These are phyloP conservation scores for Lipomyces starkeyi DNA, from an alignment of 805 yeast species.

Conservation along the genomic window DNA sequence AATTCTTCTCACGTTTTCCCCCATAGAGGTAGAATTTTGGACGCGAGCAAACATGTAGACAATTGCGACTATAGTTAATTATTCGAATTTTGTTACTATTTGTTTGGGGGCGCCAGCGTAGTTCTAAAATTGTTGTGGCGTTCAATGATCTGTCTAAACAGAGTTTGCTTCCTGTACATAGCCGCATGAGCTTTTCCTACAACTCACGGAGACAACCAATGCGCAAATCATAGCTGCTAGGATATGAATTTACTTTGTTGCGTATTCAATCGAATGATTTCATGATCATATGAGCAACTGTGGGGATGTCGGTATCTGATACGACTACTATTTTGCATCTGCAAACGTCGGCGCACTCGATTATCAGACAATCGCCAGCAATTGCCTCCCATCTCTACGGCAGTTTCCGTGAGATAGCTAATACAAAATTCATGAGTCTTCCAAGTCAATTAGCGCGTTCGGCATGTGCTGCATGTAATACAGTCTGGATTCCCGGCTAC, in stretches of 20 bases:
- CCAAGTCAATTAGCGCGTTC: slow-evolving; percentile 28
- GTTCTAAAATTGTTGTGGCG: neutral
- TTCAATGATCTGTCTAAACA: neutral
- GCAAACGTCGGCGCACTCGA: slow-evolving; percentile 33
- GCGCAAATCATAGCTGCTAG: neutral
- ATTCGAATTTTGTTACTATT: neutral
- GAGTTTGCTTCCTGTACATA: neutral
- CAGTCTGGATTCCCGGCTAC: slow-evolving; percentile 35
- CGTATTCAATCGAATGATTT: neutral
- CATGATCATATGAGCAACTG: neutral
- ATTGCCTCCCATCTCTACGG: slow-evolving; percentile 25
- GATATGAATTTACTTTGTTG: neutral
- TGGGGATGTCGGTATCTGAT: slow-evolving; percentile 7
- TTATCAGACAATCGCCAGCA: slow-evolving; percentile 17
- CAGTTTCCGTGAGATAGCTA: slow-evolving; percentile 21
- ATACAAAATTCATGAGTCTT: slow-evolving; percentile 9
- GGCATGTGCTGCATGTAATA: slow-evolving; percentile 29
- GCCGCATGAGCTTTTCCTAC: neutral
- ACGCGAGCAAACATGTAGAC: slow-evolving; percentile 28
- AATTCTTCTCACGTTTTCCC: slow-evolving; percentile 11
- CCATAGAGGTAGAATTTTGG: slow-evolving; percentile 27
- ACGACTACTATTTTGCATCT: slow-evolving; percentile 14
- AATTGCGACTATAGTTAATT: neutral
- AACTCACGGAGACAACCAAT: neutral
- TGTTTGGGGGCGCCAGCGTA: neutral